Percentiles rank a stretch among this genome's conserved stretches.
Evolutionary conservation across 2,329 filamentous ascomycete species (phyloP).

Genomic region (Colletotrichum lini): DNA sequence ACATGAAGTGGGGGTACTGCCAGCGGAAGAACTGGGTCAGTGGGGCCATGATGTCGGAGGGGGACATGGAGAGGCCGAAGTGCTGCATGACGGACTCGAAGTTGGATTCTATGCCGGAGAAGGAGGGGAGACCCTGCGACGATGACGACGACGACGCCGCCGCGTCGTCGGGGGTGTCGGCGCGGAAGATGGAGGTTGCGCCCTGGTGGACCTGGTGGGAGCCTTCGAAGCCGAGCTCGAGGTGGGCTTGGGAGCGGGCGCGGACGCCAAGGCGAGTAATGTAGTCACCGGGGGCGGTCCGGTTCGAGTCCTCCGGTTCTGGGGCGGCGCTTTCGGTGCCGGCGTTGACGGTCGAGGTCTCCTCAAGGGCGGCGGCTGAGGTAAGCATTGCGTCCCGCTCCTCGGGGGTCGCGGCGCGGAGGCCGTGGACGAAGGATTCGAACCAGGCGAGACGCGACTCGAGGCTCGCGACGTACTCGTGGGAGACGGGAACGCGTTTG

Average conservation of each 20-base stretch:
- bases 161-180: slow-evolving; percentile 11
- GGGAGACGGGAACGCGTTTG: slow-evolving; percentile 37
- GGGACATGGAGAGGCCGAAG: slow-evolving; percentile 46
- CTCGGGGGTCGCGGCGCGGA: slow-evolving; percentile 18
- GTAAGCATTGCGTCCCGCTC: slow-evolving; percentile 43
- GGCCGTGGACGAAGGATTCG: slow-evolving; percentile 37
- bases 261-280: slow-evolving; percentile 5
- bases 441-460: slow-evolving; percentile 42
- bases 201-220: slow-evolving; percentile 43
- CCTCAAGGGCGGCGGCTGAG: neutral
- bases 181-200: slow-evolving; percentile 48
- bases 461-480: slow-evolving; percentile 36
- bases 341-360: neutral
- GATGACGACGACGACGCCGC: no score
- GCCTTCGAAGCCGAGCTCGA: slow-evolving; percentile 36
- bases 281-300: slow-evolving; percentile 9
- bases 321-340: neutral
- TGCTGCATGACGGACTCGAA: slow-evolving; percentile 44
- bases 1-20: slow-evolving; percentile 52
- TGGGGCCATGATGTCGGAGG: slow-evolving; percentile 42
- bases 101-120: slow-evolving; percentile 33
- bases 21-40: slow-evolving; percentile 48
- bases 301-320: neutral
- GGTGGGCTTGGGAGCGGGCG: slow-evolving; percentile 11
- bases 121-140: slow-evolving; percentile 5